These are phyloP conservation scores for Dissophora globulifera DNA, from an alignment of 192 early-diverging fungal genomes.

Conservation along the genomic window DNA sequence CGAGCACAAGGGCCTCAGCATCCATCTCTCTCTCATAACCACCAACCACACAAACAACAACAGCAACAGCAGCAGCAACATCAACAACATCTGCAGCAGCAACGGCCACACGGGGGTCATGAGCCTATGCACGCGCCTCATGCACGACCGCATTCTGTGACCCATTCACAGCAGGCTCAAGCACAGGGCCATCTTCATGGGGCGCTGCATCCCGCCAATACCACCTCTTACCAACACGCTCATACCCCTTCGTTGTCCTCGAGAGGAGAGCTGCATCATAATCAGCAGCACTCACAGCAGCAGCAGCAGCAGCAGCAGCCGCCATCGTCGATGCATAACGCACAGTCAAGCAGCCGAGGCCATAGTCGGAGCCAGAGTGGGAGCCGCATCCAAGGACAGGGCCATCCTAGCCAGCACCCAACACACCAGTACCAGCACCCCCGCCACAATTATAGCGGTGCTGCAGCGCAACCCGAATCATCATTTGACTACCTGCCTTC, in stretches of 20 bases:
- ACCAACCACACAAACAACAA: conserved; percentile 4
- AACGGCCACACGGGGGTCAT: conserved; percentile 7
- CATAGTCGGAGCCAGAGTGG: conserved; percentile 14
- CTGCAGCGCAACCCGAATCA: conserved; percentile 12
- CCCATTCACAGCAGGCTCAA: conserved; percentile 6
- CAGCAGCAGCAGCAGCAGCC: background rate
- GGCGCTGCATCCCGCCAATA: background rate
- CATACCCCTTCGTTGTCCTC: background rate
- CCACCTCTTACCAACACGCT: background rate
- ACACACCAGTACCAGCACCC: background rate
- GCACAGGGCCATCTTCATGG: background rate
- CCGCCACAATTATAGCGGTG: conserved; percentile 5
- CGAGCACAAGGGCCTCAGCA: too few relatives aligned
- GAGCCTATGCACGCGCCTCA: conserved; percentile 5
- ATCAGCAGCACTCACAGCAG: background rate
- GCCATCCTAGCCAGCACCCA: conserved; percentile 1
- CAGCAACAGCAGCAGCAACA: conserved; percentile 4
- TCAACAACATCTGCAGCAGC: background rate
- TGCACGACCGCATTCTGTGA: conserved; percentile 16
- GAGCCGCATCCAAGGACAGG: background rate
- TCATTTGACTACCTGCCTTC: conserved; percentile 12
- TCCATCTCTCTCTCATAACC: background rate
- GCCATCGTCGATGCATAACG: too few relatives aligned
- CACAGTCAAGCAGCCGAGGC: conserved; percentile 1
- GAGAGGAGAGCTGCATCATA: background rate